phyloP scores from a whole-genome alignment of 306 rosid genomes.

The Prinsepia uniflora region DNA sequence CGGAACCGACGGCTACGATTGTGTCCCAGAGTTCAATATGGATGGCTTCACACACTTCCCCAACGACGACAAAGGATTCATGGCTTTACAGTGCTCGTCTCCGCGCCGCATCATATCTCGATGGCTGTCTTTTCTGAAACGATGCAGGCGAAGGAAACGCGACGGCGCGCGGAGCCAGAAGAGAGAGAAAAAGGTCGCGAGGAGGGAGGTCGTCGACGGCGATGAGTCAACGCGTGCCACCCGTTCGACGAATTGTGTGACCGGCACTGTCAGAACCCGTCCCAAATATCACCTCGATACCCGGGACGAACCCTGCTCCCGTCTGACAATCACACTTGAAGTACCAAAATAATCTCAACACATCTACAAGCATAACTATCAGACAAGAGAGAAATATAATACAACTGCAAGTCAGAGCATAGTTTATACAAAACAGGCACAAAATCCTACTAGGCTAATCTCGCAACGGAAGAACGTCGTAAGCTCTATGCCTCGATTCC shows the following conservation, averaged over 20 bases:
- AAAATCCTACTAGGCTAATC: no score
- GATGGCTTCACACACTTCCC: constrained; percentile 11
- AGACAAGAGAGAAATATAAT: no score
- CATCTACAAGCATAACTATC: no score
- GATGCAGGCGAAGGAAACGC: constrained; percentile 23
- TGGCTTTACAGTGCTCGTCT: constrained; percentile 34
- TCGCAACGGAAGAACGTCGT: no score
- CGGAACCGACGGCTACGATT: constrained; percentile 23
- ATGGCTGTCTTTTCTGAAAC: constrained; percentile 43
- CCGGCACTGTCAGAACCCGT: no score
- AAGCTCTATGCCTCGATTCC: no score
- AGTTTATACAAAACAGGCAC: no score
- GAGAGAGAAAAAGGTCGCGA: constrained; percentile 6
- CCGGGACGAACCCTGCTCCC: no score
- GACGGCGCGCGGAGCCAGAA: constrained; percentile 13
- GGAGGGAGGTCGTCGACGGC: constrained; percentile 3
- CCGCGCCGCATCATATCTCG: constrained; percentile 48
- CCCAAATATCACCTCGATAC: no score
- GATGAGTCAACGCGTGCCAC: constrained; percentile 2
- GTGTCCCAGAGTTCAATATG: constrained; percentile 32
- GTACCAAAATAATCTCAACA: no score
- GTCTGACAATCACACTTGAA: no score
- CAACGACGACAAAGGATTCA: not conserved
- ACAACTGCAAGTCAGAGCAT: no score
- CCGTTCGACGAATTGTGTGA: constrained; percentile 26